Evolutionary conservation across 1,284 basidiomycete genomes (phyloP).

Genomic region (Taiwanofungus camphoratus): DNA sequence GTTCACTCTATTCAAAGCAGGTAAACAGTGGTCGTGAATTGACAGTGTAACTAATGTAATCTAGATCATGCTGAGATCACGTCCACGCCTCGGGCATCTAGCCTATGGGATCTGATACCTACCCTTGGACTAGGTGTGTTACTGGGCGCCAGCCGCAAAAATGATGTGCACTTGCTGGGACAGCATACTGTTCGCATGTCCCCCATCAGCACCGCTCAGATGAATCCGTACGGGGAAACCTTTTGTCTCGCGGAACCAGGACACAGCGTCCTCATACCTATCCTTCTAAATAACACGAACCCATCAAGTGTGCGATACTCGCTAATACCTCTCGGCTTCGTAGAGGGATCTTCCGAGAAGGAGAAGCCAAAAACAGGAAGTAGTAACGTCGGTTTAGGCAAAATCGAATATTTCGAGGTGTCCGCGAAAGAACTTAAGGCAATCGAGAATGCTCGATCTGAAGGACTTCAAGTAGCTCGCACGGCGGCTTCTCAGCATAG

Average conservation of each 20-base stretch:
- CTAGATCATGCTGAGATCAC: constrained; percentile 34
- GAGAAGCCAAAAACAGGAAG: constrained; percentile 9
- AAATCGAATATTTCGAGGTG: constrained; percentile 52
- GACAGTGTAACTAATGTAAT: background rate
- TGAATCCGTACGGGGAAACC: constrained; percentile 65
- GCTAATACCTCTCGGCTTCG: constrained; percentile 62
- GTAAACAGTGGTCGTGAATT: background rate
- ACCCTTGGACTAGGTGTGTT: constrained; percentile 45
- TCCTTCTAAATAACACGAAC: constrained; percentile 90
- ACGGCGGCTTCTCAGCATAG: constrained; percentile 29
- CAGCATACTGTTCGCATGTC: constrained; percentile 89
- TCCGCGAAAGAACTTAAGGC: constrained; percentile 59
- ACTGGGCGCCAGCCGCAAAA: constrained; percentile 32
- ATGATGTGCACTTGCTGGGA: constrained; percentile 64
- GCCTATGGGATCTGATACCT: constrained; percentile 39
- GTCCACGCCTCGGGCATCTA: constrained; percentile 39
- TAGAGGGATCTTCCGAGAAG: constrained; percentile 27
- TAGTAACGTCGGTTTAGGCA: too few relatives aligned
- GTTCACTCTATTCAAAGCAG: background rate
- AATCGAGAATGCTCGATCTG: constrained; percentile 54
- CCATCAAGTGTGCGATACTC: constrained; percentile 73
- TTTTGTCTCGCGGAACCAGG: constrained; percentile 65
- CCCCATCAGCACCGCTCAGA: constrained; percentile 80
- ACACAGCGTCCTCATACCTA: constrained; percentile 61
- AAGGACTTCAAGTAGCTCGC: constrained; percentile 44